A percentile compares a stretch with the other conserved stretches of the same genome.
These are phyloP conservation scores for Huntiella omanensis DNA, from an alignment of 2,329 filamentous ascomycete genomes.

Conservation along the genomic window DNA sequence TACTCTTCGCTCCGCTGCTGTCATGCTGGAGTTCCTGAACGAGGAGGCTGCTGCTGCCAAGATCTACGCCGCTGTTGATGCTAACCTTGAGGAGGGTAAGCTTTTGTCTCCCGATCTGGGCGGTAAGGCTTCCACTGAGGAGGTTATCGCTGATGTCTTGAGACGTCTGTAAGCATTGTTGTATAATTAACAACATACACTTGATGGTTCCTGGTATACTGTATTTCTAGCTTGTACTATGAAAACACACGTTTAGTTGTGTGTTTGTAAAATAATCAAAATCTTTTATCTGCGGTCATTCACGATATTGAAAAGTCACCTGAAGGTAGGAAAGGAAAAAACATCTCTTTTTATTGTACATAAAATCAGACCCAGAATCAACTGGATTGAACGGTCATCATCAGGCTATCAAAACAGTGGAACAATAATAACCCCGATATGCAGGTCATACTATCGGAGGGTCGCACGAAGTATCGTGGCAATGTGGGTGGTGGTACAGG, in stretches of 20 bases:
- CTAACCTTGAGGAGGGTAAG: constrained; percentile 65
- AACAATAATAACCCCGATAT: not conserved
- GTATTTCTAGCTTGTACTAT: too few species aligned
- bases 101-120: constrained; percentile 79
- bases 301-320: too few species aligned
- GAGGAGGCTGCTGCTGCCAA: constrained; percentile 70
- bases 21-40: constrained; percentile 93
- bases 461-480: constrained; percentile 8
- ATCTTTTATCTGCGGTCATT: too few species aligned
- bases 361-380: not conserved
- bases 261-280: too few species aligned
- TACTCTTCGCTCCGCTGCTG: constrained; percentile 70
- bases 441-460: too few species aligned
- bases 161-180: constrained; percentile 44
- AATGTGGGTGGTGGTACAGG: constrained; percentile 9
- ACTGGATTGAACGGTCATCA: not conserved
- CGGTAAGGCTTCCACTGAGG: constrained; percentile 64
- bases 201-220: too few species aligned
- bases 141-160: constrained; percentile 77
- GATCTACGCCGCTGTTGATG: constrained; percentile 87
- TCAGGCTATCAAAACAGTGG: not conserved
- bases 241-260: too few species aligned
- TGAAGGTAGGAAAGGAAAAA: not conserved
- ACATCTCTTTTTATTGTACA: not conserved
- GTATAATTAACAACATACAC: too few species aligned